Evolutionary conservation across 805 yeast genomes (phyloP).

Genomic region (Kodamaea neixiangensis): DNA sequence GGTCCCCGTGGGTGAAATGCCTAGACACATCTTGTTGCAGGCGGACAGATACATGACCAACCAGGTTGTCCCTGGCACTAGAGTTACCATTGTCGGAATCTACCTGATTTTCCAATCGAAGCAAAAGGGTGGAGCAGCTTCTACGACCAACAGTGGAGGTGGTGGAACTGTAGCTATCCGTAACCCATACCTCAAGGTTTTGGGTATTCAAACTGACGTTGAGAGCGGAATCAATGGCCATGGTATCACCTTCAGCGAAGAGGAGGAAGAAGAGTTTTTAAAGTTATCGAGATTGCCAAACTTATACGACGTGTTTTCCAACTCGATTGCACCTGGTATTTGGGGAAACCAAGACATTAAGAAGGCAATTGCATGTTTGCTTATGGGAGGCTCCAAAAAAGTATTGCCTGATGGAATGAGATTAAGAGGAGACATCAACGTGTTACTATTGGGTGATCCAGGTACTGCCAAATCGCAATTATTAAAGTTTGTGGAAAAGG

Average conservation of each 20-base stretch:
- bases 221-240: constrained; percentile 65
- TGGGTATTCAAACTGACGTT: constrained; percentile 85
- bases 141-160: constrained; percentile 17
- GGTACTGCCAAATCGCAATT: constrained; percentile 99
- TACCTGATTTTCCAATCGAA: constrained; percentile 83
- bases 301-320: constrained; percentile 80
- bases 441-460: constrained; percentile 92
- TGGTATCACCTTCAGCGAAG: constrained; percentile 71
- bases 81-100: constrained; percentile 89
- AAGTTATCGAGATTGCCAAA: constrained; percentile 80
- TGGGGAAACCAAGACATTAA: constrained; percentile 93
- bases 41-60: constrained; percentile 90
- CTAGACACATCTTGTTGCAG: constrained; percentile 84
- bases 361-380: constrained; percentile 85
- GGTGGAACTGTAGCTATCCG: constrained; percentile 79
- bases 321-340: constrained; percentile 94
- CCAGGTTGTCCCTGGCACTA: constrained; percentile 89
- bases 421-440: constrained; percentile 95
- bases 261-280: constrained; percentile 91
- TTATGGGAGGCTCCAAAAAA: constrained; percentile 94
- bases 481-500: constrained; percentile 91
- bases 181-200: constrained; percentile 83
- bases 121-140: constrained; percentile 45
- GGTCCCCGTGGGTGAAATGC: constrained; percentile 99
- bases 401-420: constrained; percentile 94